Base-by-base conservation (phyloP, 2,329 filamentous ascomycete genomes). In the Cladosporium sp. region DNA sequence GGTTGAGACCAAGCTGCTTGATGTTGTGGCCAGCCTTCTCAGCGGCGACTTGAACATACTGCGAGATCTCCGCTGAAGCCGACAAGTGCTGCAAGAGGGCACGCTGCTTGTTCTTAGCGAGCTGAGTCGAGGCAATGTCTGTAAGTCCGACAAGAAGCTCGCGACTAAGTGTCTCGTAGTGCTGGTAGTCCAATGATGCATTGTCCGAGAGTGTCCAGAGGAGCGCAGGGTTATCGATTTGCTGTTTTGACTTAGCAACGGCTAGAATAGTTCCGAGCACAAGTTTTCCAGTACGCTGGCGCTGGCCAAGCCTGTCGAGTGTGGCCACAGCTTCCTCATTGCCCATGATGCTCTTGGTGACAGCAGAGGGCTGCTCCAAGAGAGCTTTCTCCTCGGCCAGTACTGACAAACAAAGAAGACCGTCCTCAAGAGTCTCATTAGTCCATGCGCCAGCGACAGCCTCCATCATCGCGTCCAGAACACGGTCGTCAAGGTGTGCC, bases 401-500 rank as follows among this genome's bases (percentile, higher is more conserved):
- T 19, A 96, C 85, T 3, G 89, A 86, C 54, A 97, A 75, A 68
- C 90, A 95, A 12, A 90, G 85, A 1, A 97, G 79, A 10, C 87
- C 91, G 15, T 89, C 84, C 17, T 84, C 80, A 1, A 87, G 73
- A 0, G 89, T 95, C 60, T 91, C 87, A 42, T 79, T 74, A 1
- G 85, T 88, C 86, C 91, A 95, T 8, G 89, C 90, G 25, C 81
- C 76, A 8, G 89, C 87, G 34, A 96, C 83, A 61, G 92, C 90
- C 66, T 96, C 90, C 91, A 97, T 96, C 67, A 99, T 81, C 1
- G 87, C 86, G 55, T 89, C 86, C n/a, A 97, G 78, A 2, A 92
- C 83, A 57, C 83, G 83, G 66, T 97, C 91, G 47, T 89, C 84
- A 13, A 97, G 80, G 48, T 83, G 81, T 0, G 88, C 86, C 73